Evolutionary conservation across 768 basidiomycete species (phyloP), one percentile per base, ranked within the genome.

Genomic region (Aureoboletus auriporus): DNA sequence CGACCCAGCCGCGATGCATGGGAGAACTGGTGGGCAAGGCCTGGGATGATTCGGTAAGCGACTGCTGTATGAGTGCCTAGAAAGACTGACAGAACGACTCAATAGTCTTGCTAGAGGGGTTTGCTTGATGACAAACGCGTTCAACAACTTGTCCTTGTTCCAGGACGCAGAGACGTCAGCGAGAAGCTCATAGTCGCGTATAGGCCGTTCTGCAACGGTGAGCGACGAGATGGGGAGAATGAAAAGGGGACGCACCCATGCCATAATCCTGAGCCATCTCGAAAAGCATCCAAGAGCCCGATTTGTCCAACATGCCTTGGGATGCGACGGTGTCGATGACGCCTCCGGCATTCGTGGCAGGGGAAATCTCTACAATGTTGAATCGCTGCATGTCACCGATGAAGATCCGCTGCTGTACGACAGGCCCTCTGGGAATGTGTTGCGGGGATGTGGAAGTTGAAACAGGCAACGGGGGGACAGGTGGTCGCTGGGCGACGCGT

Each of bases 201-300:
- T 74, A 13, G 93, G 93, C 1, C 95, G 86, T 67, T 99, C 95
- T 93, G 61, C 12, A 56, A 44, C 49, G 31, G 1, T 33, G 31
- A 33, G 31, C 8, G 31, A 3, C 1, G 31, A 33, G 2, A 33
- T 10, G 31, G 13, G 8, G 31, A 4, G 1, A 34, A 42, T 34
- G 8, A 16, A 13, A 31, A 30, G 31, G n/a, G 33, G 3, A 66
- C 80, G 48, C 62, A 94, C 93, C 93, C 83, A 94, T 87, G 50
- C 93, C 93, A 61, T 93, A 86, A 60, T 93, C 89, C 54, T 90
- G 86, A 30, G 89, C 89, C 27, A 94, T 67, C 69, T 98, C 95
- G 64, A 80, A 94, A 27, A 98, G 64, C 77, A 93, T 92, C 89
- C 91, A 96, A 6, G 80, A 83, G 5, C 76, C 82, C n/a, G 67